These are phyloP conservation scores for Alternaria ventricosa DNA, from an alignment of 2,329 filamentous ascomycete genomes.

Conservation along the genomic window DNA sequence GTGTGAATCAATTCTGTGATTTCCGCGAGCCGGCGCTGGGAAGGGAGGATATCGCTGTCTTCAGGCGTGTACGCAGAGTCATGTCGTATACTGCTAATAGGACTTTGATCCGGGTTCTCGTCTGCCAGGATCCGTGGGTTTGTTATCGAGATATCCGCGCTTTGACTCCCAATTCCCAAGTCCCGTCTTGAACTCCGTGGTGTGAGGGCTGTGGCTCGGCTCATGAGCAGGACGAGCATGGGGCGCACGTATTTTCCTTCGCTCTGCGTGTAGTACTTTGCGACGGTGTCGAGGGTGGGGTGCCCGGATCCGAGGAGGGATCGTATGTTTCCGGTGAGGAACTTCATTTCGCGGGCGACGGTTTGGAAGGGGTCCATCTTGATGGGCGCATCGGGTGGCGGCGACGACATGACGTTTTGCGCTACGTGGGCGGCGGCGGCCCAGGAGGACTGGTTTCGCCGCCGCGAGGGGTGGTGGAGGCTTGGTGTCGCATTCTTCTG, in stretches of 20 bases:
- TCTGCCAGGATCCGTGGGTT: conserved; percentile 73
- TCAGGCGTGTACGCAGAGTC: conserved; percentile 54
- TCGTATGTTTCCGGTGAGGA: conserved; percentile 89
- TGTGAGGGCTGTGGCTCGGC: conserved; percentile 84
- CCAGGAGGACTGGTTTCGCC: conserved; percentile 69
- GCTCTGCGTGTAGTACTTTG: conserved; percentile 97
- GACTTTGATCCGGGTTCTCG: conserved; percentile 67
- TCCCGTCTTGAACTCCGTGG: conserved; percentile 57
- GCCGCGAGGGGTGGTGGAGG: conserved; percentile 48
- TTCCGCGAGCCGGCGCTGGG: conserved; percentile 89
- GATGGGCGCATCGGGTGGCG: conserved; percentile 68
- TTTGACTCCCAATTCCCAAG: conserved; percentile 29
- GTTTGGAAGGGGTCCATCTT: conserved; percentile 85
- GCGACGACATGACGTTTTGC: conserved; percentile 72
- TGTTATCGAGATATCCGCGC: conserved; percentile 66
- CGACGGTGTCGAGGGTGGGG: conserved; percentile 89
- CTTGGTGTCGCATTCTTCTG: conserved; percentile 25
- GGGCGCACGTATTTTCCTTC: conserved; percentile 97
- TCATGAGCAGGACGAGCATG: conserved; percentile 95
- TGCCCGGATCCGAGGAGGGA: conserved; percentile 94
- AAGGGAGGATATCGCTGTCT: conserved; percentile 80
- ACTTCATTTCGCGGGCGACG: conserved; percentile 96
- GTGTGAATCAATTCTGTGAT: conserved; percentile 98
- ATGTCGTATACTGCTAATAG: conserved; percentile 60
- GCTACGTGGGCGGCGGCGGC: conserved; percentile 73